Base-by-base conservation (phyloP, 768 basidiomycete species). In the Trametes cubensis region DNA sequence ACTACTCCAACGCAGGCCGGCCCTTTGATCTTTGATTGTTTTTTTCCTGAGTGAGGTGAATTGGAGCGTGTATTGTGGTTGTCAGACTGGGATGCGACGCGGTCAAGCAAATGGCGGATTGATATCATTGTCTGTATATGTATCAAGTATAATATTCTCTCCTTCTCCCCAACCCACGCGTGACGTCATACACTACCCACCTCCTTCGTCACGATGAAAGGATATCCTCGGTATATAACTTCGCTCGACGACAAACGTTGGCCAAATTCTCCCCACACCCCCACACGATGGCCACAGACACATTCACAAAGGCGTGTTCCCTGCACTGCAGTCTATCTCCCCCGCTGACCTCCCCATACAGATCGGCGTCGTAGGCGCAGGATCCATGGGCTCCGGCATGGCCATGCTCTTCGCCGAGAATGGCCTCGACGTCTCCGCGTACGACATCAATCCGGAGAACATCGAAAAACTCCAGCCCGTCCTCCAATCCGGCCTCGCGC, bases 381-480 rank as follows among this genome's bases (percentile, higher is more conserved):
- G 69, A 21, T 68, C 67, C 25, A 70, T 70, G 69, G 69, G 67
- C 58, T 65, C 63, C 1, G 56, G 62, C 47, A 64, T 68, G 69
- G 62, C 64, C 58, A 63, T 67, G 67, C 67, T 70, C 54, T 70
- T 70, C 41, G 66, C 66, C 11, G 69, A 68, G 60, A 56, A 65
- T 45, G 66, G 64, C 28, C 55, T 66, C 15, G 47, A 61, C 25
- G 67, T 70, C 42, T 64, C 65, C 28, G 26, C 65, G 10, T 70
- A 68, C 62, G 67, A 70, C 51, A 54, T 62, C 56, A 61, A 61
- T 1, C 39, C 38, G 30, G 21, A 51, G 28, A 64, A 66, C 48
- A 65, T 70, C 58, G 63, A 63, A 60, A 51, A 46, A 23, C 61
- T 66, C 50, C 5, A 41, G 11, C 5, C 23, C 42, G 25, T 57